These are phyloP conservation scores for Celoporthe dispersa DNA, from an alignment of 2,329 filamentous ascomycete genomes.

Conservation along the genomic window DNA sequence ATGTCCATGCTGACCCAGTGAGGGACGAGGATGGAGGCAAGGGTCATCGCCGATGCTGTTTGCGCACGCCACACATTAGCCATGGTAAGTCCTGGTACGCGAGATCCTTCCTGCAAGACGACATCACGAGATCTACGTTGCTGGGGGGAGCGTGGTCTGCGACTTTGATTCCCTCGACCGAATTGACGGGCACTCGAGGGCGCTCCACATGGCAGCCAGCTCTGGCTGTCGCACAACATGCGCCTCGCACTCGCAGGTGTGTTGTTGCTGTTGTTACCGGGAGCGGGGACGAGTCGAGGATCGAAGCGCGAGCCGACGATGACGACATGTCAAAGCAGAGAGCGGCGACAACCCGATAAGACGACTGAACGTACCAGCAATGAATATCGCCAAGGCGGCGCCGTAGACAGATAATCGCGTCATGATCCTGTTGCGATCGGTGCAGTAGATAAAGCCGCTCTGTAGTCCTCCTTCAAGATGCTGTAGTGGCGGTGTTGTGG, in stretches of 20 bases:
- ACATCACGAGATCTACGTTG: conserved; percentile 17
- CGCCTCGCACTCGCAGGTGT: neutral
- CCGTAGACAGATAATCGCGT: conserved; percentile 31
- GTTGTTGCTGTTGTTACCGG: neutral
- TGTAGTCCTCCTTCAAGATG: conserved; percentile 3
- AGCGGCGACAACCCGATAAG: neutral
- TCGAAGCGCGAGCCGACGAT: neutral
- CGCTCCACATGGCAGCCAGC: neutral
- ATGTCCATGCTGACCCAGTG: conserved; percentile 72
- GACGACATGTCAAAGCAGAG: conserved; percentile 10
- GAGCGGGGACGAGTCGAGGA: neutral
- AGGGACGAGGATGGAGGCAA: conserved; percentile 70
- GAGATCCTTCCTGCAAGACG: neutral
- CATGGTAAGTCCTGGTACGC: conserved; percentile 12
- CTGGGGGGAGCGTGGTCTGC: neutral
- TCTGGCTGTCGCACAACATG: neutral
- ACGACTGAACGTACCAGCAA: conserved; percentile 26
- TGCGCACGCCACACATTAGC: conserved; percentile 38
- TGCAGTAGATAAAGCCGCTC: conserved; percentile 18
- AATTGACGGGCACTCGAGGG: neutral
- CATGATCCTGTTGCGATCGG: conserved; percentile 22
- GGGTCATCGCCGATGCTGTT: conserved; percentile 71
- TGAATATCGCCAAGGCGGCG: conserved; percentile 27
- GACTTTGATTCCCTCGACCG: neutral
- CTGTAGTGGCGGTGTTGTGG: neutral